Percentiles rank a stretch among this genome's conserved stretches.
These are phyloP conservation scores for Russula ochroleuca DNA, from an alignment of 768 basidiomycete species.

Conservation along the genomic window DNA sequence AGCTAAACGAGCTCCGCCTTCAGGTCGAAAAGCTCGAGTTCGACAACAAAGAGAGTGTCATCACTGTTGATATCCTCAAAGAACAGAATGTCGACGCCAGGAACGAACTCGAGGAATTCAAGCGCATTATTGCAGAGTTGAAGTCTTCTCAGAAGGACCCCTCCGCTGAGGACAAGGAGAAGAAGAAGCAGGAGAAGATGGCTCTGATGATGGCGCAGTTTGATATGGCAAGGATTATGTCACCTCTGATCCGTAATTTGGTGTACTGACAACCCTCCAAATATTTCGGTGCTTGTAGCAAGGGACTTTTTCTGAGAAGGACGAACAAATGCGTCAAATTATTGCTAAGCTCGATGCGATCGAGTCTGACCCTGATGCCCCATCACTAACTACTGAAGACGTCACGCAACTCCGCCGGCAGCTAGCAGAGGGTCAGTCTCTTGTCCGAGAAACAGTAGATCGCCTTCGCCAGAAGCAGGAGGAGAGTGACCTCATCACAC, in stretches of 20 bases:
- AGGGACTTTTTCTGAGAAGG: slow-evolving; percentile 93
- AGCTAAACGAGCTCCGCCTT: slow-evolving; percentile 87
- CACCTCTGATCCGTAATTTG: background rate
- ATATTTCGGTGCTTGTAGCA: slow-evolving; percentile 46
- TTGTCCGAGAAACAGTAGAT: slow-evolving; percentile 86
- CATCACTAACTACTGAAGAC: slow-evolving; percentile 67
- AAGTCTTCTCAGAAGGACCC: slow-evolving; percentile 80
- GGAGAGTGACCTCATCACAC: slow-evolving; percentile 79
- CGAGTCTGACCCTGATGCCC: slow-evolving; percentile 54
- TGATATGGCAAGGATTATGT: slow-evolving; percentile 64
- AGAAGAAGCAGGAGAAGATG: slow-evolving; percentile 99
- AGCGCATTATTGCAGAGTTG: slow-evolving; percentile 70
- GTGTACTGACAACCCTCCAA: slow-evolving; percentile 16
- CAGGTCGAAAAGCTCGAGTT: slow-evolving; percentile 91
- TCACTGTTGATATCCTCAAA: slow-evolving; percentile 91
- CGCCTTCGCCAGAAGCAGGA: slow-evolving; percentile 85
- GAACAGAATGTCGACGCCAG: slow-evolving; percentile 89
- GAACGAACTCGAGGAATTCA: slow-evolving; percentile 85
- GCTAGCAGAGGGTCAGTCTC: slow-evolving; percentile 80
- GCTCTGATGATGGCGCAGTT: slow-evolving; percentile 99
- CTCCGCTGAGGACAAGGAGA: slow-evolving; percentile 94
- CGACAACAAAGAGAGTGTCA: slow-evolving; percentile 91
- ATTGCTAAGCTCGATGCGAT: slow-evolving; percentile 80
- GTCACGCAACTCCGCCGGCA: slow-evolving; percentile 80
- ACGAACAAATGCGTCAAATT: slow-evolving; percentile 83